Percentiles rank a stretch among this genome's conserved stretches.
Conservation (phyloP, 2,329 filamentous ascomycete genomes). For the Colletotrichum neosansevieriae region DNA sequence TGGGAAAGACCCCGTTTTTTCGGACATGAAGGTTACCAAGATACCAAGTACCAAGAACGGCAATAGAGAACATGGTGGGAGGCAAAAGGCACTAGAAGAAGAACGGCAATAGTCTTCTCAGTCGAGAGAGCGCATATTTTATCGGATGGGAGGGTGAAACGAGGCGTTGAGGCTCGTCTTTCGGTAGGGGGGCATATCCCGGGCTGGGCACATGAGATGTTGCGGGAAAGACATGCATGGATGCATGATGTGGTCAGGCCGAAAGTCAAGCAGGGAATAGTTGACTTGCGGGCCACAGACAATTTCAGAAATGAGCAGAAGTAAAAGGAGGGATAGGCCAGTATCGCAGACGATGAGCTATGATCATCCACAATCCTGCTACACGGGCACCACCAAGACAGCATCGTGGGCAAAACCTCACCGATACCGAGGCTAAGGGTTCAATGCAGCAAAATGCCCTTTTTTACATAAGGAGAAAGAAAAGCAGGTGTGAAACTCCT, state of each 20-base stretch:
- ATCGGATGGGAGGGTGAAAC: conserved; percentile 27
- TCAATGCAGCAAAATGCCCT: neutral
- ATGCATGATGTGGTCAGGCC: conserved; percentile 35
- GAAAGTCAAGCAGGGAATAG: conserved; percentile 12
- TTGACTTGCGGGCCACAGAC: neutral
- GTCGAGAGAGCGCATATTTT: neutral
- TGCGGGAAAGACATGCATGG: conserved; percentile 33
- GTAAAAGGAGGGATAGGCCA: neutral
- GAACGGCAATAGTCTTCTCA: neutral
- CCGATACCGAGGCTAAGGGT: neutral
- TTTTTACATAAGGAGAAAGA: neutral
- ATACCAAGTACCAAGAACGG: too few relatives aligned
- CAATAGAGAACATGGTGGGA: too few relatives aligned
- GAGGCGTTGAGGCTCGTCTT: neutral
- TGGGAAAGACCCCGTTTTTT: too few relatives aligned
- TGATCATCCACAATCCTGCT: conserved; percentile 4
- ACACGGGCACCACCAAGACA: neutral
- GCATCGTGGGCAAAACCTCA: neutral
- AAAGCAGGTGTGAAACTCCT: neutral
- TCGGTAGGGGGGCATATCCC: conserved; percentile 13
- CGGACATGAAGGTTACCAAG: too few relatives aligned
- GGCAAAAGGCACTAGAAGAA: too few relatives aligned
- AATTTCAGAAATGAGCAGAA: neutral
- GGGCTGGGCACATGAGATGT: conserved; percentile 6
- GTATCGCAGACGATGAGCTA: neutral